phyloP scores from a whole-genome alignment of 1,284 basidiomycete species.

The Takashimella tepidaria region DNA sequence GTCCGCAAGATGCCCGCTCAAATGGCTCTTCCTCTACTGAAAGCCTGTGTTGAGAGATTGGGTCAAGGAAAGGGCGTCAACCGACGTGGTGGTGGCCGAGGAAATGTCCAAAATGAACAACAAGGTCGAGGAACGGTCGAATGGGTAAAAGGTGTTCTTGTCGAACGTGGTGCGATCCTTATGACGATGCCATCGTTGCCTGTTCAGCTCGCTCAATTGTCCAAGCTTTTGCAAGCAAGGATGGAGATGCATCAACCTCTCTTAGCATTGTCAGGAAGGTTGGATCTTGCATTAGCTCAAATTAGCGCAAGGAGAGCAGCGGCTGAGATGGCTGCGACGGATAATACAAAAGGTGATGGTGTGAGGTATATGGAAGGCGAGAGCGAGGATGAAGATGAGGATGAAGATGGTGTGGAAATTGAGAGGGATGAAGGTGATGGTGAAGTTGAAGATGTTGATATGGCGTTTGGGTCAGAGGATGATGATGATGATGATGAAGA shows the following conservation, averaged over 20 bases:
- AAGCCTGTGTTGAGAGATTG: conserved; percentile 82
- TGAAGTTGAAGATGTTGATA: conserved; percentile 52
- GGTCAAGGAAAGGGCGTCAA: conserved; percentile 72
- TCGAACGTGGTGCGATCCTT: conserved; percentile 84
- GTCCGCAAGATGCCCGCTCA: conserved; percentile 84
- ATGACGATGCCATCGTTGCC: conserved; percentile 61
- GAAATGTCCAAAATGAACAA: conserved; percentile 76
- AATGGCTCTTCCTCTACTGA: conserved; percentile 78
- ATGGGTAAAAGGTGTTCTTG: conserved; percentile 85
- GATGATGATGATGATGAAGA: conserved; percentile 69
- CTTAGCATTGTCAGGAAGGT: conserved; percentile 75
- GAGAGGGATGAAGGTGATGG: conserved; percentile 59
- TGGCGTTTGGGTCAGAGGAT: conserved; percentile 43
- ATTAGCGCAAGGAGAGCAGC: conserved; percentile 64
- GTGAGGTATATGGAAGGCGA: conserved; percentile 48
- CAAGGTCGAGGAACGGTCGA: conserved; percentile 73
- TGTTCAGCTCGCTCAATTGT: conserved; percentile 69
- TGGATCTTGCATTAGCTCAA: conserved; percentile 91
- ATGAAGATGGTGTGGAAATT: conserved; percentile 59
- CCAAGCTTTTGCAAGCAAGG: conserved; percentile 74
- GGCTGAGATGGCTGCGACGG: conserved; percentile 24
- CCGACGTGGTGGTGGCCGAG: conserved; percentile 56
- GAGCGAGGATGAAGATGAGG: conserved; percentile 51
- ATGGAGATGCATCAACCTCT: conserved; percentile 79
- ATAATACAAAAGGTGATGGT: conserved; percentile 41